Conservation (phyloP, 2,329 filamentous ascomycete genomes). For the Teratosphaeria gauchensis region DNA sequence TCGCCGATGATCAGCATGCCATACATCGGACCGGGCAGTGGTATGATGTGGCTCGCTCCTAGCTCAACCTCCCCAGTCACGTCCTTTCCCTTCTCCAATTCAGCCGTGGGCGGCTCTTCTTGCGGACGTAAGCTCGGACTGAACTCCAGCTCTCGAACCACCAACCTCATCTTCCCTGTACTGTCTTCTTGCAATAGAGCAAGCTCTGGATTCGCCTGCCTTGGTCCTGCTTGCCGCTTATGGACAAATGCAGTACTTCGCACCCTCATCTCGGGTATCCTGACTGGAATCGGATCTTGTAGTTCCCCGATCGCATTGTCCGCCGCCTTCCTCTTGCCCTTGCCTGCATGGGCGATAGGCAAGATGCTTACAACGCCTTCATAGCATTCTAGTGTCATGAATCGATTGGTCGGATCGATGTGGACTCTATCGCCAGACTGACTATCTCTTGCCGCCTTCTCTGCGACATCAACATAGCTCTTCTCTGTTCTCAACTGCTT, state of each 20-base stretch:
- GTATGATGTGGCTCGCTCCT: constrained; percentile 53
- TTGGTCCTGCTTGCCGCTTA: constrained; percentile 32
- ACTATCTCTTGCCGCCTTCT: constrained; percentile 58
- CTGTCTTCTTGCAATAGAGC: constrained; percentile 58
- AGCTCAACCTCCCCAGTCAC: constrained; percentile 46
- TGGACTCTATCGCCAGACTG: constrained; percentile 75
- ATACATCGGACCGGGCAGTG: constrained; percentile 47
- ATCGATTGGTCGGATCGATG: constrained; percentile 67
- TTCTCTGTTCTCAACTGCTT: constrained; percentile 47
- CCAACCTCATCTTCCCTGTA: constrained; percentile 43
- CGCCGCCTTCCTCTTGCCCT: constrained; percentile 35
- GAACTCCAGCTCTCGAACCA: constrained; percentile 46
- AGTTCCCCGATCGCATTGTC: constrained; percentile 46
- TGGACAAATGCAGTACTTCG: constrained; percentile 57
- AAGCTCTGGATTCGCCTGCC: constrained; percentile 46
- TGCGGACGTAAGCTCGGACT: constrained; percentile 32
- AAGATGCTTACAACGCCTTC: constrained; percentile 59
- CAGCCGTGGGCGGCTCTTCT: constrained; percentile 40
- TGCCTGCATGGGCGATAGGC: constrained; percentile 46
- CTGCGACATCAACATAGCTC: constrained; percentile 50
- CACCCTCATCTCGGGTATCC: constrained; percentile 59
- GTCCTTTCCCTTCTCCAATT: constrained; percentile 39
- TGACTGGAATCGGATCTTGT: constrained; percentile 50
- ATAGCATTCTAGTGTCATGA: constrained; percentile 58
- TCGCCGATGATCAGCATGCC: constrained; percentile 40